phyloP scores from a whole-genome alignment of 306 rosid genomes.

The Senna tora region DNA sequence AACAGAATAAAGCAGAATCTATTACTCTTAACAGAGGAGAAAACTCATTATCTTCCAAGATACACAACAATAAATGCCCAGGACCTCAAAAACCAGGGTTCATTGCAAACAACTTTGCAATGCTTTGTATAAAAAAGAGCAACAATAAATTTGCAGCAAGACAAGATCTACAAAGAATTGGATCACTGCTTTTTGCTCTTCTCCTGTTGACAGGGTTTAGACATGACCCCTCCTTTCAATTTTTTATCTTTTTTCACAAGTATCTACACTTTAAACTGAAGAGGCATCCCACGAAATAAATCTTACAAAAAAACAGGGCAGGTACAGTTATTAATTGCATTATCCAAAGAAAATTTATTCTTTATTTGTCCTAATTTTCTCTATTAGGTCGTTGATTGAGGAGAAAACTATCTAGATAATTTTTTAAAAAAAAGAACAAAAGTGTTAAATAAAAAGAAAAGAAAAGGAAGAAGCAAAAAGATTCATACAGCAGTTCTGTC shows the following conservation, averaged over 20 bases:
- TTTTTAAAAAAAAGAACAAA: background rate
- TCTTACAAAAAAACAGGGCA: background rate
- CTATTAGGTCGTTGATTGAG: background rate
- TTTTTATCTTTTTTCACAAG: background rate
- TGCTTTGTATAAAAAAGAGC: background rate
- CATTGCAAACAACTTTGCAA: background rate
- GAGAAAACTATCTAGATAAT: background rate
- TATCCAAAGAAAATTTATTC: background rate
- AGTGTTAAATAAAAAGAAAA: background rate
- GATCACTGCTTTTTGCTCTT: background rate
- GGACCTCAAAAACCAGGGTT: background rate
- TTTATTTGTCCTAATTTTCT: background rate
- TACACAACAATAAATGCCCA: slow-evolving; percentile 5
- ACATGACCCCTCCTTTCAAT: background rate
- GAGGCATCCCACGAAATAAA: background rate
- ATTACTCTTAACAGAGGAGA: background rate
- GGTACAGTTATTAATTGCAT: background rate
- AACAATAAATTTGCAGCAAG: background rate
- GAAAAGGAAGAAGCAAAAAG: background rate
- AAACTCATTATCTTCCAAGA: slow-evolving; percentile 10
- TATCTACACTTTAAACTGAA: background rate
- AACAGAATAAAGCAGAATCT: slow-evolving; percentile 18
- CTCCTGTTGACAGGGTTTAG: background rate
- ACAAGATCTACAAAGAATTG: background rate
- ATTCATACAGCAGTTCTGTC: slow-evolving; percentile 12